Conservation (phyloP, 768 basidiomycete species). For the Cystofilobasidium ferigula region DNA sequence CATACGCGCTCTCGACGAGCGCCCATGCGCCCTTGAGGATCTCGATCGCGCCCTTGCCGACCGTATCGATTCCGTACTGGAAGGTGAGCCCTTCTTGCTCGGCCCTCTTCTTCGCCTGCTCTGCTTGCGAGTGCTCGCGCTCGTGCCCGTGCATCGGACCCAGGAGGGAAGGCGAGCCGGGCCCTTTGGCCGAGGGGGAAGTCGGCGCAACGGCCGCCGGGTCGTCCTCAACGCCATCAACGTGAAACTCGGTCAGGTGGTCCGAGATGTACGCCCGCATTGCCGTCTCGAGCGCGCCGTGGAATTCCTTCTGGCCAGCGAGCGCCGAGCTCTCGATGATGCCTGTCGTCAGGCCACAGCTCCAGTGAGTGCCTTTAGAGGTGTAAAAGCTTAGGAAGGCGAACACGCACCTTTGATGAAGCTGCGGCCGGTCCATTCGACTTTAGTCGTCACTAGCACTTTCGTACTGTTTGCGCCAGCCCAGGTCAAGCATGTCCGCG, state of each 20-base stretch:
- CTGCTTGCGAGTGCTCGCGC: conserved; percentile 52
- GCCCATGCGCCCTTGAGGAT: conserved; percentile 18
- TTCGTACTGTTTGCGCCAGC: conserved; percentile 64
- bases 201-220: conserved; percentile 47
- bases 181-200: conserved; percentile 9
- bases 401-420: conserved; percentile 72
- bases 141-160: conserved; percentile 42
- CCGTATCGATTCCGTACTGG: conserved; percentile 27
- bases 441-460: conserved; percentile 75
- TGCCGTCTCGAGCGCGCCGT: conserved; percentile 64
- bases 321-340: conserved; percentile 86
- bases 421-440: conserved; percentile 93
- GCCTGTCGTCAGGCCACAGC: conserved; percentile 46
- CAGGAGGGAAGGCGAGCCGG: conserved; percentile 31
- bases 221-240: conserved; percentile 56
- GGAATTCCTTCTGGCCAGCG: conserved; percentile 82
- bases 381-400: not conserved
- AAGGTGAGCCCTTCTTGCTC: conserved; percentile 22
- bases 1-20: conserved; percentile 25
- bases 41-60: conserved; percentile 4
- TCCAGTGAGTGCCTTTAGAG: too few species aligned
- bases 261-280: conserved; percentile 83
- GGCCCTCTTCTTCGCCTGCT: conserved; percentile 3
- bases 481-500: conserved; percentile 89
- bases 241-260: conserved; percentile 79